These are phyloP conservation scores for Rugosomyces carneus DNA, from an alignment of 1,284 basidiomycete species.

Conservation along the genomic window DNA sequence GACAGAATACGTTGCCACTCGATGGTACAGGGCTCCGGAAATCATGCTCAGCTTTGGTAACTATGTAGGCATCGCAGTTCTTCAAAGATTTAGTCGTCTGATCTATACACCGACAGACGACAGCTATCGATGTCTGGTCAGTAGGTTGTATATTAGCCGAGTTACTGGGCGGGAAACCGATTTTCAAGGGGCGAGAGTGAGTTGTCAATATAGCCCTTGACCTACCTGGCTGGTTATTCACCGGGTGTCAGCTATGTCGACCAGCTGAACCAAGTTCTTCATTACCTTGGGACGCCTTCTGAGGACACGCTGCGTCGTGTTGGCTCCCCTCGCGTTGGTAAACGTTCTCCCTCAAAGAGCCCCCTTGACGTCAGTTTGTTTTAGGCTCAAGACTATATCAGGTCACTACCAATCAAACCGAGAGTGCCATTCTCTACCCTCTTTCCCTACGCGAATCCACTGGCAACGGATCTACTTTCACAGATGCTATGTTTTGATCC, in stretches of 20 bases:
- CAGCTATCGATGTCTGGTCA: slow-evolving; percentile 95
- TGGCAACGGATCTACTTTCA: slow-evolving; percentile 88
- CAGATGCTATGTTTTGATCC: slow-evolving; percentile 97
- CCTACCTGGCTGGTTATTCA: neutral
- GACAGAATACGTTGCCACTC: slow-evolving; percentile 99
- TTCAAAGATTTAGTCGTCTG: slow-evolving; percentile 9
- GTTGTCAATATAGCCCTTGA: slow-evolving; percentile 22
- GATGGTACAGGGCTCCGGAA: slow-evolving; percentile 96
- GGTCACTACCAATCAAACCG: slow-evolving; percentile 94
- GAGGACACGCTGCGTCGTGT: slow-evolving; percentile 95
- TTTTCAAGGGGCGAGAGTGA: slow-evolving; percentile 97
- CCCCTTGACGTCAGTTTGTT: slow-evolving; percentile 4
- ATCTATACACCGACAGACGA: slow-evolving; percentile 43
- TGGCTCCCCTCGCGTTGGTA: slow-evolving; percentile 77
- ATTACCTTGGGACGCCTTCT: slow-evolving; percentile 94
- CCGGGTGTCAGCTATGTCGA: slow-evolving; percentile 76
- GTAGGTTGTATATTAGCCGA: slow-evolving; percentile 98
- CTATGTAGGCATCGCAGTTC: slow-evolving; percentile 53
- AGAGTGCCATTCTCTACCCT: slow-evolving; percentile 87
- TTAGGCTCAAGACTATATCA: slow-evolving; percentile 97
- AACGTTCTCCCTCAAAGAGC: neutral
- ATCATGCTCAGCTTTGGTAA: slow-evolving; percentile 98
- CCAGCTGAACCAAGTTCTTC: slow-evolving; percentile 97
- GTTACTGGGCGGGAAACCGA: slow-evolving; percentile 92
- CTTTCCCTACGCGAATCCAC: slow-evolving; percentile 90